Conservation (phyloP, 441 rosid genomes). For the Manihot esculenta region DNA sequence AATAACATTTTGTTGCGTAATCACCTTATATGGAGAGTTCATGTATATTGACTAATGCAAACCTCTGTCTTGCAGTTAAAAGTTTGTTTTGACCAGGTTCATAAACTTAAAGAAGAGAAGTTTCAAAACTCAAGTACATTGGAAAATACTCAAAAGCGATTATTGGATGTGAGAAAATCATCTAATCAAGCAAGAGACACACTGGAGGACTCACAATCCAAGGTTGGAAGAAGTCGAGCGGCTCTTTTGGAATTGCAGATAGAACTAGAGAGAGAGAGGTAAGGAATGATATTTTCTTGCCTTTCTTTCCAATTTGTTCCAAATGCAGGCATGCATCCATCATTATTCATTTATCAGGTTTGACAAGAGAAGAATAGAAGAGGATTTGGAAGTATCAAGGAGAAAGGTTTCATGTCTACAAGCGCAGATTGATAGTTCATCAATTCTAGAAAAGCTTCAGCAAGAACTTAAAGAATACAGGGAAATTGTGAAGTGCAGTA, state of each 20-base stretch:
- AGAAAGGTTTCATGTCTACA: constrained; percentile 64
- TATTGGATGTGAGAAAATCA: constrained; percentile 58
- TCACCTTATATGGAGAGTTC: constrained; percentile 1
- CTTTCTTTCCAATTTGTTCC: constrained; percentile 1
- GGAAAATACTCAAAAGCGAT: constrained; percentile 66
- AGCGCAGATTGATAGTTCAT: constrained; percentile 67
- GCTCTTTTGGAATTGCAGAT: constrained; percentile 54
- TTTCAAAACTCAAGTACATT: constrained; percentile 46
- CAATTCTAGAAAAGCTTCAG: constrained; percentile 65
- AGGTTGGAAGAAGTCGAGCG: constrained; percentile 53
- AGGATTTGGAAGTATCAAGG: constrained; percentile 64
- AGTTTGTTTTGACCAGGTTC: constrained; percentile 65
- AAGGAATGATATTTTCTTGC: constrained; percentile 9
- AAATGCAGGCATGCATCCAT: constrained; percentile 5
- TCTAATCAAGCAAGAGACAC: constrained; percentile 68
- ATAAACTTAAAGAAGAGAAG: constrained; percentile 69
- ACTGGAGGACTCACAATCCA: constrained; percentile 61
- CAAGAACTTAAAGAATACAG: constrained; percentile 84
- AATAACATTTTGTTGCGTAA: not conserved
- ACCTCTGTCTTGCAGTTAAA: constrained; percentile 60
- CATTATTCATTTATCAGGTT: constrained; percentile 46
- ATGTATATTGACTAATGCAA: constrained; percentile 9
- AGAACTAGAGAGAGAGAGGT: constrained; percentile 82
- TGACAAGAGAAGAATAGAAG: constrained; percentile 75
- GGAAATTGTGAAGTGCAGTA: constrained; percentile 89